Evolutionary conservation across 768 basidiomycete species (phyloP).

Genomic region (Fistulinella prunicolor): DNA sequence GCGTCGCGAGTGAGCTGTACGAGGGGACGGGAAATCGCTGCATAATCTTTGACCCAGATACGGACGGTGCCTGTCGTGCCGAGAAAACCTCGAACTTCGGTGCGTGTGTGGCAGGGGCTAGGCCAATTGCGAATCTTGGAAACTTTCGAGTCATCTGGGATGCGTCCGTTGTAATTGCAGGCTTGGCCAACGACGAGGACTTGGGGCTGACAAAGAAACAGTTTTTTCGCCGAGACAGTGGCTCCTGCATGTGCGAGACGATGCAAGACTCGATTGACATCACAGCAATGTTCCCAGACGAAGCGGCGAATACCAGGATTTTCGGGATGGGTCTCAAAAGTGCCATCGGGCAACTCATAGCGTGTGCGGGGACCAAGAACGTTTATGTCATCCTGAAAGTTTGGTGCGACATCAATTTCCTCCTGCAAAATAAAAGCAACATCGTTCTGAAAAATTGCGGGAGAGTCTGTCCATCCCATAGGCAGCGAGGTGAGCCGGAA

Average conservation of each 20-base stretch:
- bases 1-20: slow-evolving; percentile 24
- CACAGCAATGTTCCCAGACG: too few species aligned
- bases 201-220: slow-evolving; percentile 26
- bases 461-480: slow-evolving; percentile 43
- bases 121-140: too few species aligned
- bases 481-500: slow-evolving; percentile 34
- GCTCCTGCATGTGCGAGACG: slow-evolving; percentile 32
- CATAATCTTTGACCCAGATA: too few species aligned
- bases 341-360: slow-evolving; percentile 25
- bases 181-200: slow-evolving; percentile 37
- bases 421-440: slow-evolving; percentile 36
- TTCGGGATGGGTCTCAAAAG: slow-evolving; percentile 7
- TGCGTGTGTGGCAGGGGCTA: too few species aligned
- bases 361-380: slow-evolving; percentile 34
- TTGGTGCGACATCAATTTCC: slow-evolving; percentile 36
- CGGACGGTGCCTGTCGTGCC: too few species aligned
- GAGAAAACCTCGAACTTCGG: too few species aligned
- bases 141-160: too few species aligned
- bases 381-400: slow-evolving; percentile 41
- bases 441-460: slow-evolving; percentile 39
- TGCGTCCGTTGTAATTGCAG: too few species aligned
- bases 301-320: slow-evolving; percentile 13
- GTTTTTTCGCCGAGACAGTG: slow-evolving; percentile 39
- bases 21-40: slow-evolving; percentile 22
- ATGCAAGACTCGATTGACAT: slow-evolving; percentile 18